Conservation (phyloP, 129 eudicot species). For the Helianthus tuberosus region DNA sequence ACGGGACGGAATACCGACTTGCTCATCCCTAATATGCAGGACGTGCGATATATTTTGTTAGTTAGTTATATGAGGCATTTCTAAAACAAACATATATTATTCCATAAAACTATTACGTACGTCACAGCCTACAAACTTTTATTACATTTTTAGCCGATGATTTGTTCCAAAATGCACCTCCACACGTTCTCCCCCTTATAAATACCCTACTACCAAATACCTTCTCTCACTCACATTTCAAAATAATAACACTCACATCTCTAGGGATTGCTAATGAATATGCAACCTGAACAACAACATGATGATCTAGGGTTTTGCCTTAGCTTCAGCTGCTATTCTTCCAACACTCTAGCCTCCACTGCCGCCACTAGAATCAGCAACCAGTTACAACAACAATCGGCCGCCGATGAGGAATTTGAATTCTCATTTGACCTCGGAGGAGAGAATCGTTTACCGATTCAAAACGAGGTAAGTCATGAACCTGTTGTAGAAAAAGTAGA, state of each 20-base stretch:
- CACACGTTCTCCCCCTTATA: conserved; percentile 27
- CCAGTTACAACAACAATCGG: neutral
- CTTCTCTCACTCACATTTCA: conserved; percentile 9
- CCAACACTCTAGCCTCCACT: conserved; percentile 35
- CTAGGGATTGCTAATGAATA: neutral
- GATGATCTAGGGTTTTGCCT: conserved; percentile 44
- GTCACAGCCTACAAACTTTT: neutral
- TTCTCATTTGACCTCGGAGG: conserved; percentile 35
- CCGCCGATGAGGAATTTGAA: conserved; percentile 46
- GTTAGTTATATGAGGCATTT: neutral
- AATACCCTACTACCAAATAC: conserved; percentile 9
- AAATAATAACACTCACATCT: neutral
- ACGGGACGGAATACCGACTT: too few relatives aligned
- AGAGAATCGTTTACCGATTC: neutral
- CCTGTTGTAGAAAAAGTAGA: too few relatives aligned
- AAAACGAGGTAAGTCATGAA: neutral
- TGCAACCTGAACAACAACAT: conserved; percentile 8
- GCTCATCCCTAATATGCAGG: neutral
- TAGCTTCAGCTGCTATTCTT: conserved; percentile 59
- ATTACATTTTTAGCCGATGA: conserved; percentile 23
- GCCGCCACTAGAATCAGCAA: conserved; percentile 37
- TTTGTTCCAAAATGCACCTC: conserved; percentile 33
- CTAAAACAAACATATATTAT: neutral
- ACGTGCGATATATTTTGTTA: neutral
- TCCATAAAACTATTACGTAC: neutral